A percentile compares a stretch with the other conserved stretches of the same genome.
These are phyloP conservation scores for Suhomyces chickasaworum DNA, from an alignment of 1,139 yeast species.

Conservation along the genomic window DNA sequence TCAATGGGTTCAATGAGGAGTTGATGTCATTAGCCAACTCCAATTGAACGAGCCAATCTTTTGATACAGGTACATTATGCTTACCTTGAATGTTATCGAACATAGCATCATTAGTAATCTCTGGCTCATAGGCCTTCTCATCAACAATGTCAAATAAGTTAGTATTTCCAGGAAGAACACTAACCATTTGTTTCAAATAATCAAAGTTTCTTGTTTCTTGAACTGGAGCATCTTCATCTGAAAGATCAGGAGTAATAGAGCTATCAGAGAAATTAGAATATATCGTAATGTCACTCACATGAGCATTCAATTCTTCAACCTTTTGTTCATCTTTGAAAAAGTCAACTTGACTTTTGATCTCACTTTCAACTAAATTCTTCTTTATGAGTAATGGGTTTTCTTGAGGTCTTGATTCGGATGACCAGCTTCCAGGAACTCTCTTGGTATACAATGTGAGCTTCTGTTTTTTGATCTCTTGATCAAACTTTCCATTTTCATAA, in stretches of 20 bases:
- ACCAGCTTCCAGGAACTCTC: constrained; percentile 45
- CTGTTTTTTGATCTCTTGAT: constrained; percentile 41
- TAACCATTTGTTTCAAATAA: constrained; percentile 39
- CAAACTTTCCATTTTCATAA: constrained; percentile 31
- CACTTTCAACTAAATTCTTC: constrained; percentile 30
- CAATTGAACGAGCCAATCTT: constrained; percentile 66
- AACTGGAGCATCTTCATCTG: constrained; percentile 14
- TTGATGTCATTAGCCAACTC: constrained; percentile 55
- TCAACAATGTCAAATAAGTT: constrained; percentile 48
- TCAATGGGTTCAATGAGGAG: constrained; percentile 47
- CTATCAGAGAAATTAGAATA: constrained; percentile 25
- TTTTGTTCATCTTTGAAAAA: constrained; percentile 22
- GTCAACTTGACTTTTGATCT: constrained; percentile 30
- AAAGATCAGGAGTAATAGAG: constrained; percentile 13
- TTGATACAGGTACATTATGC: constrained; percentile 50
- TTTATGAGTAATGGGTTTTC: constrained; percentile 29
- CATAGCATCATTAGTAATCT: constrained; percentile 33
- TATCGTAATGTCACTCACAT: constrained; percentile 35
- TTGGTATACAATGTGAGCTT: constrained; percentile 31
- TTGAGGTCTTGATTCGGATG: constrained; percentile 18
- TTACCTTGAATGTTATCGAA: constrained; percentile 36
- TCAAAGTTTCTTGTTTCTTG: constrained; percentile 27
- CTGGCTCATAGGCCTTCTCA: constrained; percentile 74
- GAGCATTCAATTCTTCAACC: constrained; percentile 24
- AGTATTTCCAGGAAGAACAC: constrained; percentile 32